Conservation (phyloP, 345 rosid genomes). For the Populus alba region DNA sequence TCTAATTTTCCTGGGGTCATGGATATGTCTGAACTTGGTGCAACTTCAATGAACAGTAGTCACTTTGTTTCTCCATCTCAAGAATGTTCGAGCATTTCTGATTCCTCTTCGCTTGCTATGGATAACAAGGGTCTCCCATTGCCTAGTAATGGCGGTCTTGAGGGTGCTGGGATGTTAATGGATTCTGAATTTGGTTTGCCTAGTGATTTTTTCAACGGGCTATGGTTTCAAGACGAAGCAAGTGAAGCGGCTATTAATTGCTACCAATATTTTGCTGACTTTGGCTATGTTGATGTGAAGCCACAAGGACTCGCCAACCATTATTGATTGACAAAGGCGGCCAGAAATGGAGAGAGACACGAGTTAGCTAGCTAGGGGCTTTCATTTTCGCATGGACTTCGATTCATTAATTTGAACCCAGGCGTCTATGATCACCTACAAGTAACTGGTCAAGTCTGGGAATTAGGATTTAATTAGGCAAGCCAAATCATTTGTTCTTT, state of each 20-base stretch:
- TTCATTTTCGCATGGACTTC: background rate
- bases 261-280: slow-evolving; percentile 13
- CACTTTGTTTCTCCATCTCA: slow-evolving; percentile 14
- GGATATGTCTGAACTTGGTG: slow-evolving; percentile 8
- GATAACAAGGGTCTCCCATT: slow-evolving; percentile 16
- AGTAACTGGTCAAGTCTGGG: background rate
- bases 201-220: background rate
- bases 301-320: slow-evolving; percentile 9
- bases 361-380: background rate
- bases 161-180: background rate
- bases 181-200: background rate
- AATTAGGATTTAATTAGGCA: background rate
- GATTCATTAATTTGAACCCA: background rate
- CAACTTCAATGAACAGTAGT: slow-evolving; percentile 7
- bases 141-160: slow-evolving; percentile 11
- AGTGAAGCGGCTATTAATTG: slow-evolving; percentile 12
- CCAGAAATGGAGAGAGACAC: background rate
- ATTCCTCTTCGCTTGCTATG: slow-evolving; percentile 24
- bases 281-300: slow-evolving; percentile 23
- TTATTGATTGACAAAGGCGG: background rate
- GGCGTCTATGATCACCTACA: background rate
- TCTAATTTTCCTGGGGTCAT: slow-evolving; percentile 8
- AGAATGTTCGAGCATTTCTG: slow-evolving; percentile 28
- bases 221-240: background rate
- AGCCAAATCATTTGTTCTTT: background rate